Evolutionary conservation across 257 asterid species (phyloP).

Genomic region (Voacanga thouarsii): DNA sequence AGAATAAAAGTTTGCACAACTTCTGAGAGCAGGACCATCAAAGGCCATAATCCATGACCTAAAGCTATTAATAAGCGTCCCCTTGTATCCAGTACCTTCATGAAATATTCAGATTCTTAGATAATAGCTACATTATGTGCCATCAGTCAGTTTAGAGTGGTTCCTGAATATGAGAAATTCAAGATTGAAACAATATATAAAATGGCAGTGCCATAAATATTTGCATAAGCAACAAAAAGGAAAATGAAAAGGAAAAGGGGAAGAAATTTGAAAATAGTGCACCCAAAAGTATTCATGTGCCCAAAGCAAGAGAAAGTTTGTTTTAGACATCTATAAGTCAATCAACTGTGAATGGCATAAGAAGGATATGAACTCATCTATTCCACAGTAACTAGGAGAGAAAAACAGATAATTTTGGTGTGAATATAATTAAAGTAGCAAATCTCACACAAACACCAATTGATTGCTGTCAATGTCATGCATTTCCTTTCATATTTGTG

Average conservation of each 20-base stretch:
- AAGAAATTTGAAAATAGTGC: neutral
- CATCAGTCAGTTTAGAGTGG: neutral
- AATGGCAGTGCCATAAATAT: too few relatives aligned
- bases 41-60: conserved; percentile 73
- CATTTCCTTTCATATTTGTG: too few relatives aligned
- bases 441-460: too few relatives aligned
- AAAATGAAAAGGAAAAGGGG: neutral
- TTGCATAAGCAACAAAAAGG: neutral
- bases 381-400: too few relatives aligned
- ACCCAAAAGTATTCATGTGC: neutral
- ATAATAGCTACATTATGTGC: neutral
- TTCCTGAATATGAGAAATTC: neutral
- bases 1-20: conserved; percentile 69
- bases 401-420: too few relatives aligned
- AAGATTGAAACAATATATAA: neutral
- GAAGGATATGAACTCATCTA: too few relatives aligned
- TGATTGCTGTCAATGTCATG: too few relatives aligned
- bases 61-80: conserved; percentile 61
- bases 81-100: conserved; percentile 60
- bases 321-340: too few relatives aligned
- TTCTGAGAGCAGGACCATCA: conserved; percentile 67
- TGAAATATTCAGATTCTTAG: neutral
- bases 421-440: too few relatives aligned
- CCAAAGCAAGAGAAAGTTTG: too few relatives aligned
- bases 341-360: too few relatives aligned